Evolutionary conservation across 768 basidiomycete genomes (phyloP).

Genomic region (Boletus rufocinnamomeus): DNA sequence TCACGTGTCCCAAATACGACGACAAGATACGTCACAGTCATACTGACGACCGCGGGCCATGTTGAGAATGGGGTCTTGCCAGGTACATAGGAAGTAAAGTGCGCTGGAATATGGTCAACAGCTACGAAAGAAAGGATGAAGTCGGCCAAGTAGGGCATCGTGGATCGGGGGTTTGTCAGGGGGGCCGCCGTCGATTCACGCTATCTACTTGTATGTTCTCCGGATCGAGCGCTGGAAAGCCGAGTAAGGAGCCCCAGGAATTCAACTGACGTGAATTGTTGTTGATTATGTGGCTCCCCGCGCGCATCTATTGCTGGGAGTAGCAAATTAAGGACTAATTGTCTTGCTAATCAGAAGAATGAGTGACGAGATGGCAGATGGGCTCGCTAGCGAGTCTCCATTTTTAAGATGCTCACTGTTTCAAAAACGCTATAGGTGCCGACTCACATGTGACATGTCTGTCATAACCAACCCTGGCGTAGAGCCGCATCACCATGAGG

Average conservation of each 20-base stretch:
- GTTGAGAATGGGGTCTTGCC: constrained; percentile 85
- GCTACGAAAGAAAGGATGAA: constrained; percentile 57
- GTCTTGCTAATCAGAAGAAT: background rate
- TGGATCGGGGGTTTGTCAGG: background rate
- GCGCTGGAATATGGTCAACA: constrained; percentile 52
- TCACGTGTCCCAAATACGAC: constrained; percentile 82
- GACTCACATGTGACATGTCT: no score
- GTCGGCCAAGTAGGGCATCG: constrained; percentile 74
- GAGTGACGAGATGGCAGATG: no score
- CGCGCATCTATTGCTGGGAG: no score
- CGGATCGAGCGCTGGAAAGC: background rate
- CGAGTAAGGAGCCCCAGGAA: background rate
- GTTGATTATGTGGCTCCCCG: background rate
- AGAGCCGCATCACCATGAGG: no score
- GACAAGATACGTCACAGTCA: constrained; percentile 77
- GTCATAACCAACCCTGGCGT: no score
- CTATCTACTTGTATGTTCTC: constrained; percentile 15
- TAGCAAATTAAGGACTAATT: background rate
- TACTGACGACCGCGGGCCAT: constrained; percentile 58
- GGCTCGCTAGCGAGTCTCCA: no score
- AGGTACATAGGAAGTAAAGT: constrained; percentile 64
- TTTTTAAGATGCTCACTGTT: no score
- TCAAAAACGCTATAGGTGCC: no score
- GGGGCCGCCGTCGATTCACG: background rate
- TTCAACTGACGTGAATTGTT: constrained; percentile 5